These are phyloP conservation scores for Candida argentea DNA, from an alignment of 805 yeast species.

Conservation along the genomic window DNA sequence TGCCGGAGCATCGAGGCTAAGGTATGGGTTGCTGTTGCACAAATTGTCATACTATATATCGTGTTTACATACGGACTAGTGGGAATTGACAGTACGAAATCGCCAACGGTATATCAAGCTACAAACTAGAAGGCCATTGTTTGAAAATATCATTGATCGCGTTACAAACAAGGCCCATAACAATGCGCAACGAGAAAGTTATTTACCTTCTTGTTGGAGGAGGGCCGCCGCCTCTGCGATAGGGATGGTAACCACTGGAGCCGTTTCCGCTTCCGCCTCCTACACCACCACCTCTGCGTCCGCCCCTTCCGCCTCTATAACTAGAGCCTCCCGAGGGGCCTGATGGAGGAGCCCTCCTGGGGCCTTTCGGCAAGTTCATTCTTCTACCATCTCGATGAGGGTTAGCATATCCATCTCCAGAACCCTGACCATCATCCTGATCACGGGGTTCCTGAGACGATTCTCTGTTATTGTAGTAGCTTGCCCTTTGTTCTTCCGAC, in stretches of 20 bases:
- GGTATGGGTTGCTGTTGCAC: too few relatives aligned
- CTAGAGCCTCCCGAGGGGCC: constrained; percentile 25
- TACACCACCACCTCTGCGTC: constrained; percentile 15
- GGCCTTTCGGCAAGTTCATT: constrained; percentile 42
- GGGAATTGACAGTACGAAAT: too few relatives aligned
- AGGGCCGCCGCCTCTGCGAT: constrained; percentile 31
- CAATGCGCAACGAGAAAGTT: too few relatives aligned
- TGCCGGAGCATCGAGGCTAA: too few relatives aligned
- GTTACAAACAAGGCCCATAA: too few relatives aligned
- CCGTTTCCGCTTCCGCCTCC: constrained; percentile 18
- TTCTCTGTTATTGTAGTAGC: constrained; percentile 10
- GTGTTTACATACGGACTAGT: too few relatives aligned
- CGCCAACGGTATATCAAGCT: too few relatives aligned
- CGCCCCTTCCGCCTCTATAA: constrained; percentile 17
- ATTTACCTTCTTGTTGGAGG: too few relatives aligned
- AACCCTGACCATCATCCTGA: constrained; percentile 12
- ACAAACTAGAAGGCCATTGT: too few relatives aligned
- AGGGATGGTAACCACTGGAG: constrained; percentile 40
- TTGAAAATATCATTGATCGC: too few relatives aligned
- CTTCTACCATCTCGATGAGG: constrained; percentile 16
- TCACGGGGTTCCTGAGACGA: too few relatives aligned
- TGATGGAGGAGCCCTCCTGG: constrained; percentile 33
- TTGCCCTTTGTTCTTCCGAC: constrained; percentile 4
- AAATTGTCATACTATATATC: too few relatives aligned
- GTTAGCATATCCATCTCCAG: constrained; percentile 8